Evolutionary conservation across 768 basidiomycete genomes (phyloP), one percentile per base, ranked within the genome.

Genomic region (Tricholomella constricta): DNA sequence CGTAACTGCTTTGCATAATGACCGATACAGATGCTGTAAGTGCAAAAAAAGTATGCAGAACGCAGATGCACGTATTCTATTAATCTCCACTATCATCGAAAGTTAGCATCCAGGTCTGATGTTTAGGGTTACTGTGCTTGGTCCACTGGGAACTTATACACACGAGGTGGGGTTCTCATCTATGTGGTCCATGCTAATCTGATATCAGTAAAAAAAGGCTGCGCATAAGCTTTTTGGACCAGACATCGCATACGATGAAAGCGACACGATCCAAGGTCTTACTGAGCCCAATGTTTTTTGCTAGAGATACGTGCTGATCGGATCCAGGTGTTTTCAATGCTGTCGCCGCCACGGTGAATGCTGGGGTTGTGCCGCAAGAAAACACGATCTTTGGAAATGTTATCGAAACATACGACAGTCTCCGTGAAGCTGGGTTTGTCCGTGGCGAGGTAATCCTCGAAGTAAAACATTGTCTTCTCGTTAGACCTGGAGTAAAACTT

Each of bases 321-420:
- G 27, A 51, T 25, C 38, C 63, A 92, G 90, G 80, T 53, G 83
- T 86, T 20, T 84, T 87, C 54, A 64, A 75, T 38, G 67, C 78
- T 15, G 66, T 91, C 35, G 76, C 80, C 6, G 51, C 71, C 10
- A 64, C 64, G 6, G 62, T 70, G 12, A 68, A 78, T 22, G 74
- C 82, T 43, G 89, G 80, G 22, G 75, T 92, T n/a, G 74, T 91
- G 25, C 90, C 90, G 19, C 86, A 89, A 65, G 90, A 93, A 68
- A 93, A 93, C 60, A 83, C 83, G 14, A 86, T 82, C 31, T 86
- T 84, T 58, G 90, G 90, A 10, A 74, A 72, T 15, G 90, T 93
- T 6, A 69, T 82, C 19, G 90, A 93, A 66, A 88, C 88, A 1
- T 91, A 88, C 62, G 85, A 90, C 61, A 56, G 72, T 29, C 69